Base-by-base conservation (phyloP, 805 yeast genomes). In the Pichia phayaonensis region DNA sequence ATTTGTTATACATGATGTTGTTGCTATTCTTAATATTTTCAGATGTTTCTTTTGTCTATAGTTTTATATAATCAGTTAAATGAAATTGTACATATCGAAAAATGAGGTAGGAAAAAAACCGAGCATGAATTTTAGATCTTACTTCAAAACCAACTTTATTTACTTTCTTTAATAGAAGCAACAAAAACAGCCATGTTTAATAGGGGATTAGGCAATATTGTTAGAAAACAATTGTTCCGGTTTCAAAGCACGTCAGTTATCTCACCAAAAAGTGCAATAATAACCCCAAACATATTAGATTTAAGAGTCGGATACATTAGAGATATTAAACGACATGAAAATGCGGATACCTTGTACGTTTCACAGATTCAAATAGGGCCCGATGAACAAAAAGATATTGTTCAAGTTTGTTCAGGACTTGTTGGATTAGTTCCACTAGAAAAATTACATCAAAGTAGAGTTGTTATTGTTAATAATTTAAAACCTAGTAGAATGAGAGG, bases 401-500 rank as follows among this genome's bases (percentile, higher is more conserved):
- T 64, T 8, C 71, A 77, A 47, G 80, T 83, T 1, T 80, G 85
- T 55, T 79, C 84, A 46, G 88, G 88, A 0, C 64, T 83, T 8
- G 82, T 76, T 23, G 69, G 70, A 8, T 67, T 60, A 49, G 59
- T 80, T 1, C 68, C 78, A 0, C 54, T 56, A 7, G 72, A 70
- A 0, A 56, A 69, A 23, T 58, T 83, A 57, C 53, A 66, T 4
- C 59, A 66, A 27, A 63, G 68, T 5, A 58, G 66, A 23, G 83
- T 82, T 3, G 80, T 81, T 0, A 67, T 83, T 2, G 69, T 81
- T 21, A 72, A 75, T 7, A 83, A 83, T 57, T 63, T 83, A 62
- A 83, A 81, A 56, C 76, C 81, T 3, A 72, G 80, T 12, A 81
- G 80, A 59, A 75, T 83, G 76, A 67, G 87, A 54, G 88, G 88